Base-by-base conservation (phyloP, 1,284 basidiomycete genomes). In the Ceratobasidium theobromae region DNA sequence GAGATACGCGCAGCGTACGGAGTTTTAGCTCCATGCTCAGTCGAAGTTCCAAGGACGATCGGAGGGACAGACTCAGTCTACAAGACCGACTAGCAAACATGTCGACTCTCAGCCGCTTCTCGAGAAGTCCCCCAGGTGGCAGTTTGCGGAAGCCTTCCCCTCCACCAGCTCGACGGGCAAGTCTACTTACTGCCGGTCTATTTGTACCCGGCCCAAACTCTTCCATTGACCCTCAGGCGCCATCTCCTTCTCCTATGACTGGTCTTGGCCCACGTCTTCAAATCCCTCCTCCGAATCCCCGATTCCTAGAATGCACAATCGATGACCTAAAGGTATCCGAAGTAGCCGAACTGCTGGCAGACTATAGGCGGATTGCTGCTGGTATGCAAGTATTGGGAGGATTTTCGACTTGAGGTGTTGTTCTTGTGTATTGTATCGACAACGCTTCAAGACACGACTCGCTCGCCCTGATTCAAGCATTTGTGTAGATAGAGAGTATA, bases 21-120 rank as follows among this genome's bases (percentile, higher is more conserved):
- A 92, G 88, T 73, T 92, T 93, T 72, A 88, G 89, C 77, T 91
- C 84, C 71, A 91, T 91, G 88, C 79, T 91, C 81, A 86, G 80
- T 72, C 75, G 77, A 18, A 77, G 79, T 60, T 79, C 79, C 66
- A 74, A 75, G 67, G 73, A 79, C 73, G 70, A 75, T 70, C 71
- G 75, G 72, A 71, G 70, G 52, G 76, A 77, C 62, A 77, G 85
- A 70, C 87, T 82, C 77, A 91, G 83, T 72, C 75, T 94, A 48
- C 83, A 87, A 21, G 90, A 92, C 77, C 80, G 91, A 45, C 76
- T 94, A 69, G 88, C 90, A 3, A 84, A 82, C 67, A 84, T 93
- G 70, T 84, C 84, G 1, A 84, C 83, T 14, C 69, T 76, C 9
- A 72, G 73, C 4, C 69, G 71, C 27, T 49, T 75, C 18, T 65